A percentile compares a stretch with the other conserved stretches of the same genome.
phyloP scores from a whole-genome alignment of 768 basidiomycete species.

The Suillus alpinus region DNA sequence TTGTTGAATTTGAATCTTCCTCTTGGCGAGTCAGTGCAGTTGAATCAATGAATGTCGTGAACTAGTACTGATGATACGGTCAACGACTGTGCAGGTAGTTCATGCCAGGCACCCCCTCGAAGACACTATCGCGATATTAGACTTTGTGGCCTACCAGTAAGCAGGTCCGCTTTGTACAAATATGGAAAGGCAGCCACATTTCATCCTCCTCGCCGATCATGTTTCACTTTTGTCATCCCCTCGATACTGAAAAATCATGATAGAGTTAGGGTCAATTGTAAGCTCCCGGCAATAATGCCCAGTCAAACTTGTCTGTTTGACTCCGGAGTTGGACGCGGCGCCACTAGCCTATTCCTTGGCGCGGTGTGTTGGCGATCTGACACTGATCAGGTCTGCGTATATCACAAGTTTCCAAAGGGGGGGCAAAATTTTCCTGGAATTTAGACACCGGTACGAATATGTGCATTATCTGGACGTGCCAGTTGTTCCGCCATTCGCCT shows the following conservation, averaged over 20 bases:
- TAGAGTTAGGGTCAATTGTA: neutral
- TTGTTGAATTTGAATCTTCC: slow-evolving; percentile 5
- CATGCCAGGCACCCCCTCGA: neutral
- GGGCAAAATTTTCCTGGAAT: slow-evolving; percentile 14
- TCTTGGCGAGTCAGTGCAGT: neutral
- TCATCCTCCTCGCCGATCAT: slow-evolving; percentile 42
- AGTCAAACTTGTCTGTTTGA: neutral
- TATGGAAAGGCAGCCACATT: slow-evolving; percentile 23
- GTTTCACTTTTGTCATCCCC: slow-evolving; percentile 40
- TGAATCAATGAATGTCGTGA: neutral
- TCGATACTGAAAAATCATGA: slow-evolving; percentile 6
- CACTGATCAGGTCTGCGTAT: neutral
- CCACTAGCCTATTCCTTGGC: neutral
- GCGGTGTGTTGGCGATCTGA: neutral
- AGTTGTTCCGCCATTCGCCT: neutral
- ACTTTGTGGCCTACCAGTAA: slow-evolving; percentile 35
- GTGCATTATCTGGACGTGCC: neutral
- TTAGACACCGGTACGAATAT: slow-evolving; percentile 10
- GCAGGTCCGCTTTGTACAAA: slow-evolving; percentile 38
- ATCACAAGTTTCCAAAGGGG: slow-evolving; percentile 15
- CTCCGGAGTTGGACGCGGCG: neutral
- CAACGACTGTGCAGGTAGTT: neutral
- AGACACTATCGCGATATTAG: slow-evolving; percentile 20
- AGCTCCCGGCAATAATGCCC: neutral
- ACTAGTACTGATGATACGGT: neutral